These are phyloP conservation scores for Vitis hybrid DNA, from an alignment of 177 flowering plant genomes.

Conservation along the genomic window DNA sequence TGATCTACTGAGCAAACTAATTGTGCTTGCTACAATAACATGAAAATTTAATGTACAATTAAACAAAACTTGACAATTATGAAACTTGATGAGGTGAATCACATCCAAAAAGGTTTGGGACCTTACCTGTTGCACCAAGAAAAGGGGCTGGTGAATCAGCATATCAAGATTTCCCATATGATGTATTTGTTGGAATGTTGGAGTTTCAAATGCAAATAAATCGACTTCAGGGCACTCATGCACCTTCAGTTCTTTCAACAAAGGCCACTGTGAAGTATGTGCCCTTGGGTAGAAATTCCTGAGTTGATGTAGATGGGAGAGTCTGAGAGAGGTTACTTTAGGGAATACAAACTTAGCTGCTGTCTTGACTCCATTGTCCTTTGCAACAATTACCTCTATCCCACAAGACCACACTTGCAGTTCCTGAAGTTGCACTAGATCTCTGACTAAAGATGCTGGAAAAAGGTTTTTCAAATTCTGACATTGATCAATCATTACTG, in stretches of 20 bases:
- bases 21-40: background rate
- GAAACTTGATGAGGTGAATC: background rate
- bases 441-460: background rate
- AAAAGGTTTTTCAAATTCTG: background rate
- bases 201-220: background rate
- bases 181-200: background rate
- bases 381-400: background rate
- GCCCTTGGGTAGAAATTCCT: background rate
- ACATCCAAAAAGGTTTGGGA: background rate
- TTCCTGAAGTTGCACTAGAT: background rate
- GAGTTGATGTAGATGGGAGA: background rate
- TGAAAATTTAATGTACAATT: background rate
- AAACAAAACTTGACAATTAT: rapidly evolving
- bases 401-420: background rate
- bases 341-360: background rate
- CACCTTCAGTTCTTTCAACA: background rate
- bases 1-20: too few species aligned
- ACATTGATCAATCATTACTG: too few species aligned
- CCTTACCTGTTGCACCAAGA: background rate
- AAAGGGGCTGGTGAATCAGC: background rate
- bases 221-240: background rate
- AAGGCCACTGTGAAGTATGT: background rate
- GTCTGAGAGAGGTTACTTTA: background rate
- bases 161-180: background rate
- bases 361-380: background rate